Base-by-base conservation (phyloP, 352 stramenopile species). In the Globisporangium echinulatum region DNA sequence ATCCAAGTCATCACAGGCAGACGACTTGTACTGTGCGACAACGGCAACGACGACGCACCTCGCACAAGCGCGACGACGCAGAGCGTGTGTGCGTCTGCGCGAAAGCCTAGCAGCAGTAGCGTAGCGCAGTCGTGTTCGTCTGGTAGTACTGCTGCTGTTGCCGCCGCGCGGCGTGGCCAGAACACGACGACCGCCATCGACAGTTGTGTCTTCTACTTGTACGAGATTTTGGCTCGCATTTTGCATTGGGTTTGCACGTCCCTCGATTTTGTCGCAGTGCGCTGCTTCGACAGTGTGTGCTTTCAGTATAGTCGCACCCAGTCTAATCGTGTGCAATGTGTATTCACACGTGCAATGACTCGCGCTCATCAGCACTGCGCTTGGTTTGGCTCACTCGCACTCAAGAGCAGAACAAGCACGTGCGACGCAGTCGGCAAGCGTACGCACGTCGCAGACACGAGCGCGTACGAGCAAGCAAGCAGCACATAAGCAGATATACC, bases 181-280 rank as follows among this genome's bases (percentile, higher is more conserved):
- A 80, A 88, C 47, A 83, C 71, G 13, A 79, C 67, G 25, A 64
- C 54, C 15, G 42, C 43, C 14, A 51, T 43, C 58, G 25, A 33
- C 25, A 33, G 25, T 33, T 33, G 25, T 33, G 25, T 33, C 25
- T 33, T 33, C 25, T 33, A 1, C 25, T 33, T 33, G 63, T 70
- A 14, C 33, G 7, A 15, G 8, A 15, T 11, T 38, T 25, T 15
- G 15, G 48, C 19, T 52, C 17, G 5, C 39, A 43, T 43, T 13
- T 43, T 11, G 39, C 39, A 33, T 3, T 33, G 25, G 25, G 25
- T 43, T 43, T 43, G 39, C 4, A 13, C 54, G 46, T 33, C 54
- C 19, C 42, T 52, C 44, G 40, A 10, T 15, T 7, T 19, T 50
- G n/a, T 4, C 48, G n/a, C 3, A 19, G 13, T 38, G 25, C 25